These are phyloP conservation scores for Pythium phragmiticola DNA, from an alignment of 352 stramenopile species.

Conservation along the genomic window DNA sequence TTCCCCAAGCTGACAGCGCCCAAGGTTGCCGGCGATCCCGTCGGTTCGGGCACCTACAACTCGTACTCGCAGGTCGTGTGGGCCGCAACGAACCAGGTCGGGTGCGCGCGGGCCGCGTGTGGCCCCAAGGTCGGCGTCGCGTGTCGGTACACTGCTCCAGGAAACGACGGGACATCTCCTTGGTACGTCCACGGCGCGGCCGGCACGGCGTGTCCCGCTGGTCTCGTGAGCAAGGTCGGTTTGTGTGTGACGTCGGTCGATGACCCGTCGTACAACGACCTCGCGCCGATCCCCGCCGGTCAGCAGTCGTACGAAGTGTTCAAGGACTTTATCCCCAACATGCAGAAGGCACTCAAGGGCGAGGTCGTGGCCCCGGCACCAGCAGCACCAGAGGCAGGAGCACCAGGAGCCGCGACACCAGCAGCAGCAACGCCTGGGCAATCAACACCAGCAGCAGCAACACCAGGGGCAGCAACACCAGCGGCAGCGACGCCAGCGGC, in stretches of 20 bases:
- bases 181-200: conserved; percentile 62
- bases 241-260: conserved; percentile 51
- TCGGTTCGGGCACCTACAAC: conserved; percentile 65
- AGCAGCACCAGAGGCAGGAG: too few relatives aligned
- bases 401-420: neutral
- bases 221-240: conserved; percentile 40
- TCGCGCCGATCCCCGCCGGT: conserved; percentile 51
- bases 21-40: conserved; percentile 33
- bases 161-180: conserved; percentile 46
- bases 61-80: conserved; percentile 80
- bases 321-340: conserved; percentile 46
- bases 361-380: conserved; percentile 19
- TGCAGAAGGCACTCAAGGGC: conserved; percentile 49
- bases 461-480: neutral
- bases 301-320: conserved; percentile 64
- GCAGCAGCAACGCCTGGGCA: conserved; percentile 1
- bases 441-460: neutral
- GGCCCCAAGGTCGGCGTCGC: conserved; percentile 42
- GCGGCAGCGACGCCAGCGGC: neutral
- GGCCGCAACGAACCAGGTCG: conserved; percentile 54
- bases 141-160: conserved; percentile 58
- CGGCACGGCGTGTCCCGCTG: conserved; percentile 47
- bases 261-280: conserved; percentile 46
- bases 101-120: conserved; percentile 56
- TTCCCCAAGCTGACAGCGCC: conserved; percentile 50